Conservation (phyloP, 2,329 filamentous ascomycete species). For the Xylaria arbuscula region DNA sequence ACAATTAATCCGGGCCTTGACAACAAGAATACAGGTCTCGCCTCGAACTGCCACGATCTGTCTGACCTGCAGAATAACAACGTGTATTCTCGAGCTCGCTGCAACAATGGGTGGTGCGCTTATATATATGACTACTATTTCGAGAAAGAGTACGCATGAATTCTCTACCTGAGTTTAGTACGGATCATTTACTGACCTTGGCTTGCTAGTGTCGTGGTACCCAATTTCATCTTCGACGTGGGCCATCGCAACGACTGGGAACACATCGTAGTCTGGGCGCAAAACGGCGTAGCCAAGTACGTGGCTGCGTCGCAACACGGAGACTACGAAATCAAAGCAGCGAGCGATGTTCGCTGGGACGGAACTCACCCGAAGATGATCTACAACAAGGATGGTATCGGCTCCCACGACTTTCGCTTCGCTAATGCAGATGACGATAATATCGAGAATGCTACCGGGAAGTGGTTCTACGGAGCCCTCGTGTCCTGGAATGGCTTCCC, state of each 20-base stretch:
- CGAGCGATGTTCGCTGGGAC: constrained; percentile 47
- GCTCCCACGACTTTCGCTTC: constrained; percentile 49
- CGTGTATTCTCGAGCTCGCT: constrained; percentile 56
- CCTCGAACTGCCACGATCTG: constrained; percentile 50
- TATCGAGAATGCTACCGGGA: constrained; percentile 47
- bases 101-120: constrained; percentile 59
- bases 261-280: constrained; percentile 49
- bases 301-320: constrained; percentile 49
- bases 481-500: constrained; percentile 49
- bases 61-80: constrained; percentile 54
- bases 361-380: constrained; percentile 49
- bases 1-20: constrained; percentile 50
- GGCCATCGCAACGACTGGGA: constrained; percentile 56
- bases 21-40: constrained; percentile 45
- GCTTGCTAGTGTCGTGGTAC: constrained; percentile 43
- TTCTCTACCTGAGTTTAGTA: background rate
- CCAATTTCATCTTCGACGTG: constrained; percentile 46
- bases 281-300: constrained; percentile 42
- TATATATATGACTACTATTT: constrained; percentile 61
- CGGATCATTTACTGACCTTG: constrained; percentile 9
- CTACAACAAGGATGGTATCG: constrained; percentile 49
- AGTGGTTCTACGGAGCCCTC: constrained; percentile 48
- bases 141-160: constrained; percentile 54
- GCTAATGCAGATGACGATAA: constrained; percentile 46
- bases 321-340: constrained; percentile 43